Evolutionary conservation across 208 protist species (phyloP).

Genomic region (Herpetomonas samuelpessoai): DNA sequence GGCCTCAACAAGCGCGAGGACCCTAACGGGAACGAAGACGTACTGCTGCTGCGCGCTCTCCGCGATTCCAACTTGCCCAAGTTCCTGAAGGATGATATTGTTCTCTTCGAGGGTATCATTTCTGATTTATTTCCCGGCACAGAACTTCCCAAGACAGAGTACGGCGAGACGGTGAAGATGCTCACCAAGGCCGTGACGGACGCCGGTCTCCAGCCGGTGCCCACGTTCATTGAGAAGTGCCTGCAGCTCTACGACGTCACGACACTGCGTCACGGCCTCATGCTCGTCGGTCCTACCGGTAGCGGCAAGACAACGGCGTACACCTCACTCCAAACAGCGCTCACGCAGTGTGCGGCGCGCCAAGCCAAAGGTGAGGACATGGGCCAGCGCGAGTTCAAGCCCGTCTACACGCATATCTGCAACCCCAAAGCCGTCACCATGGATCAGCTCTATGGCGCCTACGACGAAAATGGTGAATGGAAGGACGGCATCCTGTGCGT

Average conservation of each 20-base stretch:
- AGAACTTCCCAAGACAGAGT: conserved; percentile 89
- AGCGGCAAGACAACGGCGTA: conserved; percentile 96
- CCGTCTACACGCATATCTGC: conserved; percentile 92
- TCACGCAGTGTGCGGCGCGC: conserved; percentile 66
- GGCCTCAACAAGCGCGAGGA: conserved; percentile 94
- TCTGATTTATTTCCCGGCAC: conserved; percentile 98
- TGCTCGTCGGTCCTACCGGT: conserved; percentile 96
- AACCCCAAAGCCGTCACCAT: conserved; percentile 98
- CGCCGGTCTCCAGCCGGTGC: conserved; percentile 85
- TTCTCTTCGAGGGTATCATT: conserved; percentile 97
- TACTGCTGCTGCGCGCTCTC: conserved; percentile 95
- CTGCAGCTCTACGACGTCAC: conserved; percentile 98
- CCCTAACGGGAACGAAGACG: conserved; percentile 91
- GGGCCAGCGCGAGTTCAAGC: conserved; percentile 74
- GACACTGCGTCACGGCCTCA: conserved; percentile 97
- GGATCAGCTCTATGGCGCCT: conserved; percentile 97
- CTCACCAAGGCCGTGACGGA: conserved; percentile 69
- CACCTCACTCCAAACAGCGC: conserved; percentile 78
- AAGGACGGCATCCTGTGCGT: conserved; percentile 96
- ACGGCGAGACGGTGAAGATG: conserved; percentile 87
- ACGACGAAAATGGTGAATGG: conserved; percentile 97
- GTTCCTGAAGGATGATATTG: conserved; percentile 94
- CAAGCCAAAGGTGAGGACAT: conserved; percentile 73
- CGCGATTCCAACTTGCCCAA: conserved; percentile 98
- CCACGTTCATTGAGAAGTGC: conserved; percentile 95